These are phyloP conservation scores for Scenedesmus sp. DNA, from an alignment of 163 green algal species.

Conservation along the genomic window DNA sequence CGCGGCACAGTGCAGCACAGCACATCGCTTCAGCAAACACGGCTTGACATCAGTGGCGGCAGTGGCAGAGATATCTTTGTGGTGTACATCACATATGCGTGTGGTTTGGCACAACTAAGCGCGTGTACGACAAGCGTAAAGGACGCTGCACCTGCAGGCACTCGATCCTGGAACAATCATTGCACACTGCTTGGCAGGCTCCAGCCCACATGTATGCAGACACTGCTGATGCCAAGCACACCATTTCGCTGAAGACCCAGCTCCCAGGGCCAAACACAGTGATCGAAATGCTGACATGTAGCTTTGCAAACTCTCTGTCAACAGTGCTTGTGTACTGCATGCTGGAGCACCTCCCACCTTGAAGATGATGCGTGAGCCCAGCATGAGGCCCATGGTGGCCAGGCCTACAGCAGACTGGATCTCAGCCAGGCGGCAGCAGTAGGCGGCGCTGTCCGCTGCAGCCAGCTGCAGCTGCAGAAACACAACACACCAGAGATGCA, in stretches of 20 bases:
- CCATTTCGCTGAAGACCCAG: too few relatives aligned
- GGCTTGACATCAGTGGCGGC: too few relatives aligned
- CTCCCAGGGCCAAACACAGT: too few relatives aligned
- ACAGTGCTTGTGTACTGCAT: not conserved
- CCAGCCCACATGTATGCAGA: too few relatives aligned
- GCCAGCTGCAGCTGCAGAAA: not conserved
- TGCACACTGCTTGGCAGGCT: not conserved
- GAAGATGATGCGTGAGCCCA: not conserved
- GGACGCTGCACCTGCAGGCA: too few relatives aligned
- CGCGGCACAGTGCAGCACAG: not conserved
- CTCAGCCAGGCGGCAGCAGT: conserved; percentile 19
- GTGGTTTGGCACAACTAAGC: too few relatives aligned
- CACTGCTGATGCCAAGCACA: too few relatives aligned
- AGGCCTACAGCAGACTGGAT: not conserved
- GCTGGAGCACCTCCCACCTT: not conserved
- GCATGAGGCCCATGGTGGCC: conserved; percentile 12
- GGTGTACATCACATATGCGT: too few relatives aligned
- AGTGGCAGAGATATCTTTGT: too few relatives aligned
- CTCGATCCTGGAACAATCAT: not conserved
- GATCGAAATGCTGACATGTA: too few relatives aligned
- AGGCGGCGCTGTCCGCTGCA: not conserved
- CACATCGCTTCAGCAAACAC: not conserved
- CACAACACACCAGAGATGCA: not conserved
- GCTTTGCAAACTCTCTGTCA: too few relatives aligned
- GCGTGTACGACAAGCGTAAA: too few relatives aligned